Evolutionary conservation across 208 protist species (phyloP).

Genomic region (Acanthamoeba healyi): DNA sequence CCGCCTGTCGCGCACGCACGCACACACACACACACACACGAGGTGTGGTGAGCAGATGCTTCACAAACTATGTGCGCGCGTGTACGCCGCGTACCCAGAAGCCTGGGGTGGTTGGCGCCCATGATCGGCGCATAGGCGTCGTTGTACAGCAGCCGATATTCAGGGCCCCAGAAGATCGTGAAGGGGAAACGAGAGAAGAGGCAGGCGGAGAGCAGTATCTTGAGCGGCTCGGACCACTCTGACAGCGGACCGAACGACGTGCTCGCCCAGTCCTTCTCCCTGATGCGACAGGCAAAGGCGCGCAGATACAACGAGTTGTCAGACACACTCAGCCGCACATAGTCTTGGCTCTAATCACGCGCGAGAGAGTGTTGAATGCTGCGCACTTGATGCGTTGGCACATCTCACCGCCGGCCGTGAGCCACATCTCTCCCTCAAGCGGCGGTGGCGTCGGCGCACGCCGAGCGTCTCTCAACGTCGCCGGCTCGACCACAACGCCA

Average conservation of each 20-base stretch:
- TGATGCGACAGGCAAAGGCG: background rate
- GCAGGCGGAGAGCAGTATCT: conserved; percentile 11
- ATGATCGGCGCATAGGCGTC: conserved; percentile 13
- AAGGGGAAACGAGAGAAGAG: conserved; percentile 37
- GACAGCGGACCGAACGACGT: background rate
- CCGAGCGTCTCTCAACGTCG: too few species aligned
- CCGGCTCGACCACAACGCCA: background rate
- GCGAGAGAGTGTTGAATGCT: background rate
- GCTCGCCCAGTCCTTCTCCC: conserved; percentile 40
- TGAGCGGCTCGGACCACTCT: conserved; percentile 2
- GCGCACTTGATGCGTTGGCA: background rate
- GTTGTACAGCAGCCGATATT: conserved; percentile 40
- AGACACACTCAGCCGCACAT: too few species aligned
- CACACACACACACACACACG: background rate
- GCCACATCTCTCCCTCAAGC: background rate
- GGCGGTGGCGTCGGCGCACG: background rate
- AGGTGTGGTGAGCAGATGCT: background rate
- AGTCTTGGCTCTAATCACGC: too few species aligned
- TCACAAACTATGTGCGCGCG: background rate
- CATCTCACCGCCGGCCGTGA: background rate
- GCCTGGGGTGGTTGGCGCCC: conserved; percentile 13
- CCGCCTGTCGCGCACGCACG: too few species aligned
- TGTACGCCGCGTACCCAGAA: background rate
- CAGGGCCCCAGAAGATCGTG: conserved; percentile 2
- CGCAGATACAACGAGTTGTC: too few species aligned